Evolutionary conservation across 305 asterid species (phyloP).

Genomic region (Coffea humblotiana): DNA sequence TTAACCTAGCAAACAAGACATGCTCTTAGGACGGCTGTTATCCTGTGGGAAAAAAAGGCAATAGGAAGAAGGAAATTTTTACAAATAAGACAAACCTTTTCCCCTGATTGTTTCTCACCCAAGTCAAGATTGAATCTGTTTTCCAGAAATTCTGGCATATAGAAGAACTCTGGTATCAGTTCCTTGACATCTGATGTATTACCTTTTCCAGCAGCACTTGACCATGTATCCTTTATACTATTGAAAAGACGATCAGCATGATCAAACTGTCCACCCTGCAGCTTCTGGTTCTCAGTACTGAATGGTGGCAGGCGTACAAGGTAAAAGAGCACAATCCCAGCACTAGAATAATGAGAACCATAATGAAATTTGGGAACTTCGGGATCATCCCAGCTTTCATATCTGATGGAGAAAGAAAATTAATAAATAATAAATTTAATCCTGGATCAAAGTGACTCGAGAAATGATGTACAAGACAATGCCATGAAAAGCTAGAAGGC

Average conservation of each 20-base stretch:
- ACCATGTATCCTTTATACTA: constrained; percentile 90
- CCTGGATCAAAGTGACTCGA: constrained; percentile 17
- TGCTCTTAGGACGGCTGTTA: constrained; percentile 21
- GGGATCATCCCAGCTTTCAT: constrained; percentile 99
- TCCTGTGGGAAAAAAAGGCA: constrained; percentile 12
- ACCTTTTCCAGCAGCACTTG: constrained; percentile 97
- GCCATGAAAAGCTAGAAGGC: background rate
- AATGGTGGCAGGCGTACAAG: constrained; percentile 96
- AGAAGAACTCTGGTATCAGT: constrained; percentile 95
- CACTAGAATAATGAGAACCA: constrained; percentile 99
- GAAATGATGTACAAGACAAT: constrained; percentile 5
- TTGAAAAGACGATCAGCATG: constrained; percentile 99
- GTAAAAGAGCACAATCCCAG: constrained; percentile 98
- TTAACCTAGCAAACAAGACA: constrained; percentile 64
- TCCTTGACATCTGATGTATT: constrained; percentile 99
- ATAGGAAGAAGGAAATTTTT: constrained; percentile 10
- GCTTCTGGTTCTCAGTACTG: constrained; percentile 86
- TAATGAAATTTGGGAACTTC: constrained; percentile 99
- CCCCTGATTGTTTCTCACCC: constrained; percentile 99
- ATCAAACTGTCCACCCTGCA: constrained; percentile 99
- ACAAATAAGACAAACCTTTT: constrained; percentile 63
- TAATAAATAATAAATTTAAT: constrained; percentile 6
- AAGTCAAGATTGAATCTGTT: constrained; percentile 88
- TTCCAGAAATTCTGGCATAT: constrained; percentile 94
- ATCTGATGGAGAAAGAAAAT: constrained; percentile 42